Percentiles rank a stretch among this genome's conserved stretches.
Conservation (phyloP, 1,284 basidiomycete species). For the Naganishia liquefaciens region DNA sequence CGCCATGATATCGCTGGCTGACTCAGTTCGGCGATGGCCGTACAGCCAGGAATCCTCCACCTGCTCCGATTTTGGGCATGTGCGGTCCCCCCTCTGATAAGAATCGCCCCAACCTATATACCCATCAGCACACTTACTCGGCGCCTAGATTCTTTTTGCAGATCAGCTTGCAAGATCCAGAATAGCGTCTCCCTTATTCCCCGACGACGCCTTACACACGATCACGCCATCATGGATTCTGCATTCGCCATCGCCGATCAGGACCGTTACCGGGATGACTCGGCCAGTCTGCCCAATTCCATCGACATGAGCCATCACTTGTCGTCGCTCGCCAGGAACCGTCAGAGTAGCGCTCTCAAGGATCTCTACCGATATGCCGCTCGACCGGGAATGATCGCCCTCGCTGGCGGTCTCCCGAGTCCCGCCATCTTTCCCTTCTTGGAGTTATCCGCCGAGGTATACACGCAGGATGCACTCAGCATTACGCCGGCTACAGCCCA, state of each 20-base stretch:
- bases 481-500: conserved; percentile 57
- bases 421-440: conserved; percentile 52
- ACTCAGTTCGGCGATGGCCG: not conserved
- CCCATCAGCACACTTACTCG: not conserved
- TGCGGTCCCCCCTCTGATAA: not conserved
- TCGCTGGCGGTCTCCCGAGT: conserved; percentile 52
- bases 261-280: conserved; percentile 15
- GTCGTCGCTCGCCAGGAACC: conserved; percentile 60
- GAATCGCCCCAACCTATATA: not conserved
- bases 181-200: not conserved
- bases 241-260: conserved; percentile 39
- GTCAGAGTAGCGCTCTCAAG: conserved; percentile 66
- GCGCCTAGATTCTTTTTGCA: too few relatives aligned
- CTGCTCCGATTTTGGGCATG: conserved; percentile 4
- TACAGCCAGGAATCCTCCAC: conserved; percentile 11
- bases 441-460: conserved; percentile 29
- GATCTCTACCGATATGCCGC: conserved; percentile 49
- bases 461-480: conserved; percentile 47
- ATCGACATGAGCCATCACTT: conserved; percentile 65
- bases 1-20: too few relatives aligned
- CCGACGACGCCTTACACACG: not conserved
- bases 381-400: conserved; percentile 46
- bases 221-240: conserved; percentile 39
- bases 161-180: not conserved
- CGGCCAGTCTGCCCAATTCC: conserved; percentile 50